Evolutionary conservation across 2,329 filamentous ascomycete genomes (phyloP), one percentile per base, ranked within the genome.

Genomic region (Trichoderma citrinoviride): DNA sequence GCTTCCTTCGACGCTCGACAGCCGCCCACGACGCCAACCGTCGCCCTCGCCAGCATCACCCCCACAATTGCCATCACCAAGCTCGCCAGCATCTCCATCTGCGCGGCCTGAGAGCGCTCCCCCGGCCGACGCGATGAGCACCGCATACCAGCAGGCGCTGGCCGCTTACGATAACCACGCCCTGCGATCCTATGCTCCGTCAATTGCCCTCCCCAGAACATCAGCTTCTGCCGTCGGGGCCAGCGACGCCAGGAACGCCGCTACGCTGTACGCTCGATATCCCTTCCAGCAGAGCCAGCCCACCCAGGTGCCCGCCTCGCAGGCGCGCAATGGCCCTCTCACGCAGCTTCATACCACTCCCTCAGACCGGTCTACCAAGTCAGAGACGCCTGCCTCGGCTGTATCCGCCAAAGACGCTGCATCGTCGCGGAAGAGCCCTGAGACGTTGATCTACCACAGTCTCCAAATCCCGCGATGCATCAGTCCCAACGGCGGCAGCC

Each of bases 381-480:
- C 65, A 17, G 19, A 43, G 17, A 64, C 65, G 8, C 61, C 61
- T 7, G 44, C 29, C 33, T 52, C 62, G 5, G 62, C 43, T 7
- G 29, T 50, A 19, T 49, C 50, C 40, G 54, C 46, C 56, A 60
- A 57, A 55, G 64, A 70, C 72, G 1, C 73, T 74, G 69, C 72
- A 7, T 68, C 60, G 58, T 75, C 77, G 6, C 73, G 72, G 25
- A 76, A 75, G 61, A 79, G 81, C 43, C 77, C 79, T 5, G 77
- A 79, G 29, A 78, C 77, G 29, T 78, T 87, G 74, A 81, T 84
- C 2, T 80, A 78, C 66, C 84, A 87, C 73, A 87, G 83, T 72
- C 80, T 94, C 43, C 87, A 90, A 71, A 88, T 96, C 46, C 92
- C 92, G 7, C 80, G 82, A 50, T 89, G 91, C 43, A 92, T 96